phyloP scores from a whole-genome alignment of 2,329 filamentous ascomycete genomes.

The Alternaria metachromatica region DNA sequence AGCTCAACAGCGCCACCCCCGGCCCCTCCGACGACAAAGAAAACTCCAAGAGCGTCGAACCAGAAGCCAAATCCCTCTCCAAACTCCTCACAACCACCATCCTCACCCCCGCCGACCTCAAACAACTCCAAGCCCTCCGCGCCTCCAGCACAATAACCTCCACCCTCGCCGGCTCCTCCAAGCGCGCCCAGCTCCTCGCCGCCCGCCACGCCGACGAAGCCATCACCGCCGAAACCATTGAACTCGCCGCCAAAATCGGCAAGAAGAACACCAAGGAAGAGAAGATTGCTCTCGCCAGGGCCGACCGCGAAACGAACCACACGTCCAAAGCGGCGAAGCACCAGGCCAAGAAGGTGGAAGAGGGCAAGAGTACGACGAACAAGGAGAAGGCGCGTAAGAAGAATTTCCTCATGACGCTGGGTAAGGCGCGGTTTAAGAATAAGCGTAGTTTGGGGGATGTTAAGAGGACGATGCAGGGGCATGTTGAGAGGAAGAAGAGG shows the following conservation, averaged over 20 bases:
- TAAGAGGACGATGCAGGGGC: constrained; percentile 77
- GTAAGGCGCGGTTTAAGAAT: constrained; percentile 94
- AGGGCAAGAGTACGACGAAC: constrained; percentile 97
- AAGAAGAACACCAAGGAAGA: constrained; percentile 90
- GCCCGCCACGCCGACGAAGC: constrained; percentile 81
- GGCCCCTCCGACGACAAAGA: constrained; percentile 50
- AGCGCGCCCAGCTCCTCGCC: constrained; percentile 49
- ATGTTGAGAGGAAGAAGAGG: constrained; percentile 81
- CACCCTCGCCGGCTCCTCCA: constrained; percentile 54
- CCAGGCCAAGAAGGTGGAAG: constrained; percentile 83
- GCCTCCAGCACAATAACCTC: constrained; percentile 75
- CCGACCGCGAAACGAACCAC: constrained; percentile 83
- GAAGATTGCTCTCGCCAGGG: constrained; percentile 80
- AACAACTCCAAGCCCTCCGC: constrained; percentile 89
- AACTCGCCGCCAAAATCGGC: constrained; percentile 77
- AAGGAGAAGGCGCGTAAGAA: constrained; percentile 96
- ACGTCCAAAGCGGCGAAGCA: constrained; percentile 84
- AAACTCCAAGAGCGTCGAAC: constrained; percentile 43
- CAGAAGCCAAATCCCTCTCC: constrained; percentile 48
- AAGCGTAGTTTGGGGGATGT: constrained; percentile 93
- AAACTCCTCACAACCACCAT: constrained; percentile 92
- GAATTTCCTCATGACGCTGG: constrained; percentile 98
- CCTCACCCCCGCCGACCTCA: constrained; percentile 93
- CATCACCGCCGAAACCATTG: constrained; percentile 89
- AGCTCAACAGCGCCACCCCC: constrained; percentile 55